Evolutionary conservation across 2,329 filamentous ascomycete genomes (phyloP).

Genomic region (Phaeosphaeria sp.): DNA sequence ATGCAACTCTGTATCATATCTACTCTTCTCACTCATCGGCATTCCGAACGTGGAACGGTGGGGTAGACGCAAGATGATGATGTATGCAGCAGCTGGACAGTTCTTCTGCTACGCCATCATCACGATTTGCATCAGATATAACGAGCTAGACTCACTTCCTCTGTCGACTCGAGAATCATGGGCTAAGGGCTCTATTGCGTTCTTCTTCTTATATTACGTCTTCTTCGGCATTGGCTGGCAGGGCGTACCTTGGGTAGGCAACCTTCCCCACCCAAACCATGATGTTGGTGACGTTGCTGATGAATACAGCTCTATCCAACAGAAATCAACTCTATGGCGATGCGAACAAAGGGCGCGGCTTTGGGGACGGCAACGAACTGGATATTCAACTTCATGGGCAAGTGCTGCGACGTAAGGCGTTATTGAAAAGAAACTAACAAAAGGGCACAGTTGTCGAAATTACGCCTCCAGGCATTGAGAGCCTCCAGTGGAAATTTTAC

Average conservation of each 20-base stretch:
- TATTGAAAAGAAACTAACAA: not conserved
- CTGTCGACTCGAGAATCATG: conserved; percentile 19
- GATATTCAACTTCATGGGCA: conserved; percentile 54
- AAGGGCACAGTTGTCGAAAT: conserved; percentile 36
- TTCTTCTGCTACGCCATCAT: conserved; percentile 61
- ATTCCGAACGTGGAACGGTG: conserved; percentile 59
- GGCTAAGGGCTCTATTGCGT: conserved; percentile 54
- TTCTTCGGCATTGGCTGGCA: conserved; percentile 61
- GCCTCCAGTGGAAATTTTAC: conserved; percentile 52
- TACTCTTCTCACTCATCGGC: conserved; percentile 56
- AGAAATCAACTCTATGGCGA: conserved; percentile 59
- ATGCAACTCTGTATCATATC: conserved; percentile 59
- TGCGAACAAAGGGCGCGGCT: conserved; percentile 58
- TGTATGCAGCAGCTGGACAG: conserved; percentile 62
- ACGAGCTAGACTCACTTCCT: conserved; percentile 34
- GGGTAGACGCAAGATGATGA: conserved; percentile 66
- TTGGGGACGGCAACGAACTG: conserved; percentile 60
- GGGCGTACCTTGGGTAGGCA: conserved; percentile 51
- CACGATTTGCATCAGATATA: conserved; percentile 57
- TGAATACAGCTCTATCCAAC: conserved; percentile 49
- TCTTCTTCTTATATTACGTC: conserved; percentile 63
- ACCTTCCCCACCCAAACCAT: not conserved
- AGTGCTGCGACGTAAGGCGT: conserved; percentile 1
- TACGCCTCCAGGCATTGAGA: conserved; percentile 54
- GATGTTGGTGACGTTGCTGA: not conserved